These are phyloP conservation scores for Baudoinia panamericana DNA, from an alignment of 495 filamentous ascomycete species.

Conservation along the genomic window DNA sequence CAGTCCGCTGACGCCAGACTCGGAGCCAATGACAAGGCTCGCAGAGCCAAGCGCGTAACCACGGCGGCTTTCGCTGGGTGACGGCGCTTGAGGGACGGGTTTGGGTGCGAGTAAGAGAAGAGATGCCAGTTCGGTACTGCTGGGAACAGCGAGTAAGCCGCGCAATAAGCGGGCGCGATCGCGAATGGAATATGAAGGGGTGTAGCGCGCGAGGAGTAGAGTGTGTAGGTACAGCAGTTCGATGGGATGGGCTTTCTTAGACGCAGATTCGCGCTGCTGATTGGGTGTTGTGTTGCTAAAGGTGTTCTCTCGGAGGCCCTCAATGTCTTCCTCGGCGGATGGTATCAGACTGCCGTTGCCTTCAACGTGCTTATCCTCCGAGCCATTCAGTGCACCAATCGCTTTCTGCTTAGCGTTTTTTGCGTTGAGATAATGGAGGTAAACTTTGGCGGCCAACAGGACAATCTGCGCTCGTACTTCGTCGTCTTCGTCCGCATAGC, in stretches of 20 bases:
- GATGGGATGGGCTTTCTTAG: constrained; percentile 47
- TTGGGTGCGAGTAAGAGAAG: constrained; percentile 87
- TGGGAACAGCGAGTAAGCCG: constrained; percentile 59
- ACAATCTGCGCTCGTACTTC: constrained; percentile 82
- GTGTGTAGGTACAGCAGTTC: constrained; percentile 72
- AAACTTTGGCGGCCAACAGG: constrained; percentile 84
- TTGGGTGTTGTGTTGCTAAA: constrained; percentile 5
- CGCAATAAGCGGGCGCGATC: constrained; percentile 83
- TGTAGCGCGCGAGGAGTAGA: constrained; percentile 74
- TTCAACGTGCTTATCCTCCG: constrained; percentile 6
- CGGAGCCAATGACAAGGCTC: constrained; percentile 68
- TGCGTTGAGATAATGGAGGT: constrained; percentile 72
- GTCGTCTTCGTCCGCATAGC: constrained; percentile 72
- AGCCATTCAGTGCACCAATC: constrained; percentile 17
- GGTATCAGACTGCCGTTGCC: constrained; percentile 18
- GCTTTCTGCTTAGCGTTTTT: constrained; percentile 20
- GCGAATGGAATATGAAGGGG: constrained; percentile 86
- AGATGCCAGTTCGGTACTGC: constrained; percentile 69
- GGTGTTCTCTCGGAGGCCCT: constrained; percentile 21
- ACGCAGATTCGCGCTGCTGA: constrained; percentile 15
- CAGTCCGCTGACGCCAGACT: constrained; percentile 44
- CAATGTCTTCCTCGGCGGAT: constrained; percentile 22
- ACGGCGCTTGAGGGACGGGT: constrained; percentile 74
- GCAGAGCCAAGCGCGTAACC: constrained; percentile 68
- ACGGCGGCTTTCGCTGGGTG: constrained; percentile 66